Conservation (phyloP, 2,329 filamentous ascomycete genomes). For the Nakataea oryzae region DNA sequence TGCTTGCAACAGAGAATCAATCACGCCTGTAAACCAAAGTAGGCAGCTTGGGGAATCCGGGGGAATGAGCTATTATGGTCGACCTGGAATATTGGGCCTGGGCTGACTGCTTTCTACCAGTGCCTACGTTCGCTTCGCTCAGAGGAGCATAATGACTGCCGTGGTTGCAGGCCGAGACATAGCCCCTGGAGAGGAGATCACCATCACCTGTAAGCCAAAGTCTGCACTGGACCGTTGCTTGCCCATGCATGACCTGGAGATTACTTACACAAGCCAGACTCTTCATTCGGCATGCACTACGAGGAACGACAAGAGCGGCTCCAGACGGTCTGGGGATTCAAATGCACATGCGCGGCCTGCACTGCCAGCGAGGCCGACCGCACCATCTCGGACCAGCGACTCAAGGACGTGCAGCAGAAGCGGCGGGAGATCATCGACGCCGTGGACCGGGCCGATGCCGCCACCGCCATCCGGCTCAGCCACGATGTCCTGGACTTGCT, state of each 20-base stretch:
- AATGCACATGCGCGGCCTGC: slow-evolving; percentile 30
- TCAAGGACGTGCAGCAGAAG: slow-evolving; percentile 15
- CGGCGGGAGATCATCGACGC: slow-evolving; percentile 15
- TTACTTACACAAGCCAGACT: slow-evolving; percentile 6
- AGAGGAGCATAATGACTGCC: slow-evolving; percentile 11
- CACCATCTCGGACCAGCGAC: slow-evolving; percentile 21
- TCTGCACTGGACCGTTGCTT: not conserved
- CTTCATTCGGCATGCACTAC: not conserved
- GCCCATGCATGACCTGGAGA: slow-evolving; percentile 15
- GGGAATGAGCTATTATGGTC: no score
- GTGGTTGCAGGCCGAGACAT: slow-evolving; percentile 13
- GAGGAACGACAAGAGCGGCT: slow-evolving; percentile 16
- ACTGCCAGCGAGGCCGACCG: slow-evolving; percentile 38
- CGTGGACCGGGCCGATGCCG: slow-evolving; percentile 15
- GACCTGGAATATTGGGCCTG: no score
- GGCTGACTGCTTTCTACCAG: slow-evolving; percentile 7
- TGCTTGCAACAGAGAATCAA: slow-evolving; percentile 14
- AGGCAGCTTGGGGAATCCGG: slow-evolving; percentile 6
- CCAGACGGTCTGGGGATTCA: slow-evolving; percentile 19
- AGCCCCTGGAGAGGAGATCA: slow-evolving; percentile 15
- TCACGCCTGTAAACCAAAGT: slow-evolving; percentile 25
- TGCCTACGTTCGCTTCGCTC: slow-evolving; percentile 19
- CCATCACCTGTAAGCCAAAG: slow-evolving; percentile 12
- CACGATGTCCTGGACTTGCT: slow-evolving; percentile 17
- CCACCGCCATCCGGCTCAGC: slow-evolving; percentile 16